Evolutionary conservation across 2,329 filamentous ascomycete species (phyloP).

Genomic region (Aspergillus luchuensis): DNA sequence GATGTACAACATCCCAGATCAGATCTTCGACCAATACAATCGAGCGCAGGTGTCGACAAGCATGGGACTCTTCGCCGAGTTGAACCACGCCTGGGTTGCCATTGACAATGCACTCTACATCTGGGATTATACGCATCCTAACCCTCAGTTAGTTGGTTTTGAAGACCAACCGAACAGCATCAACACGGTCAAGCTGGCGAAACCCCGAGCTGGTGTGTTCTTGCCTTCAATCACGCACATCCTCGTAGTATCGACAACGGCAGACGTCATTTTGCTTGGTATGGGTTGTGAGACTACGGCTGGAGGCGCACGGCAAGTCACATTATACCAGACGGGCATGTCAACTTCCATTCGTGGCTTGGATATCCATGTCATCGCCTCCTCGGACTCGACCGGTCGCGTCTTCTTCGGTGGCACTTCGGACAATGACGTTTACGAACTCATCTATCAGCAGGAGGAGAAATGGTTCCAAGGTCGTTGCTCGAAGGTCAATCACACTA

Average conservation of each 20-base stretch:
- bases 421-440: conserved; percentile 87
- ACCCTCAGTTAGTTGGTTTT: conserved; percentile 86
- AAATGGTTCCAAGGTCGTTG: conserved; percentile 92
- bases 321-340: conserved; percentile 89
- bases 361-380: conserved; percentile 75
- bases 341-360: conserved; percentile 72
- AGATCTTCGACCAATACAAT: conserved; percentile 91
- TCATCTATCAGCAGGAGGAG: conserved; percentile 96
- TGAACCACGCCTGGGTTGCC: conserved; percentile 92
- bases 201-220: conserved; percentile 85
- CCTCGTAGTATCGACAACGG: conserved; percentile 82
- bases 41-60: conserved; percentile 81
- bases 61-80: conserved; percentile 92
- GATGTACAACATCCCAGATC: conserved; percentile 86
- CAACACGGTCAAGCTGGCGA: conserved; percentile 83
- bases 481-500: conserved; percentile 85
- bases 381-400: conserved; percentile 75
- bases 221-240: conserved; percentile 82
- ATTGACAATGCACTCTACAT: conserved; percentile 96
- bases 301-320: conserved; percentile 70
- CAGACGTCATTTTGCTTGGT: conserved; percentile 84
- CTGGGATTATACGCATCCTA: conserved; percentile 96
- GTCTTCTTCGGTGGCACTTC: conserved; percentile 86
- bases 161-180: conserved; percentile 89
- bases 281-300: conserved; percentile 66